Evolutionary conservation across 345 rosid species (phyloP).

Genomic region (Xanthoceras sorbifolium): DNA sequence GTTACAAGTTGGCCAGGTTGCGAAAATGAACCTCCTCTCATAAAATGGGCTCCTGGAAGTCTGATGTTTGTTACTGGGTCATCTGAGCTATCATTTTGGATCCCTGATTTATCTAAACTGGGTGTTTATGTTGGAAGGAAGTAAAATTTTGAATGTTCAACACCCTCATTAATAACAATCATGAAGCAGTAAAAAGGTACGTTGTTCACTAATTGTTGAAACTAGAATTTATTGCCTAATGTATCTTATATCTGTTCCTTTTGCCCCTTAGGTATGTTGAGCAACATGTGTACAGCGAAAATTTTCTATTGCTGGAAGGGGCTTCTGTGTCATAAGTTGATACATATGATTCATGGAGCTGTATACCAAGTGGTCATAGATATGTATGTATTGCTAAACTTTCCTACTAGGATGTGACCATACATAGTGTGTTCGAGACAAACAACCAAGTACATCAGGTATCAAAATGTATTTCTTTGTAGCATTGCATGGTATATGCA

Average conservation of each 20-base stretch:
- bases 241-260: not conserved
- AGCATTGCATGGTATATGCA: not conserved
- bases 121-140: conserved; percentile 82
- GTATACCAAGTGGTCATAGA: not conserved
- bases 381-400: not conserved
- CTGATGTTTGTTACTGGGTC: conserved; percentile 93
- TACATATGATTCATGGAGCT: not conserved
- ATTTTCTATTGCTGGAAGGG: not conserved
- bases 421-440: not conserved
- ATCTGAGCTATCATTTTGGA: conserved; percentile 80
- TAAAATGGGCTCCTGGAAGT: conserved; percentile 95
- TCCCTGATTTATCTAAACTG: conserved; percentile 87
- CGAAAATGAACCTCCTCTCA: conserved; percentile 73
- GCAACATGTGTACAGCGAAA: not conserved
- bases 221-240: not conserved
- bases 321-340: not conserved
- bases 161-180: not conserved
- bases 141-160: not conserved
- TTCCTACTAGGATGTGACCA: not conserved
- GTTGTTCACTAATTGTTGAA: not conserved
- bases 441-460: not conserved
- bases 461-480: not conserved
- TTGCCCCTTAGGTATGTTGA: not conserved
- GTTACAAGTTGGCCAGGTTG: conserved; percentile 83
- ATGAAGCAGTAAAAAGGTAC: not conserved